Evolutionary conservation across 2,329 filamentous ascomycete species (phyloP).

Genomic region (Tolypocladium ophioglossoides): DNA sequence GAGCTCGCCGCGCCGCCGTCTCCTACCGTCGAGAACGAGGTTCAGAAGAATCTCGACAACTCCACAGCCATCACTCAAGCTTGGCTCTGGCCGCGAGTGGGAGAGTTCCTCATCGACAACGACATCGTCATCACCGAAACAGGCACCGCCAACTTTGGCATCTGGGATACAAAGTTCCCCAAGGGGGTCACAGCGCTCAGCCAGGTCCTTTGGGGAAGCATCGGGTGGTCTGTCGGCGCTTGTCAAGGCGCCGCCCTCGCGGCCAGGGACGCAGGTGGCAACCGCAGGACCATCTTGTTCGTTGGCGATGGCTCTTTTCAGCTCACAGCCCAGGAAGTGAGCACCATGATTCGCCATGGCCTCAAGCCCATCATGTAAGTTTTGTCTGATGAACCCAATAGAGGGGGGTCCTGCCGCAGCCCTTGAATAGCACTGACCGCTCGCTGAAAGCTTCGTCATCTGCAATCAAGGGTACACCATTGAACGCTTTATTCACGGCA

Average conservation of each 20-base stretch:
- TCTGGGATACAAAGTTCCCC: slow-evolving; percentile 78
- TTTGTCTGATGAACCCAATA: neutral
- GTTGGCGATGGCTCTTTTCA: slow-evolving; percentile 87
- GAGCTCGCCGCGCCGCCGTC: slow-evolving; percentile 45
- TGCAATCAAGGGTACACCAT: slow-evolving; percentile 87
- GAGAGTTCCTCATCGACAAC: slow-evolving; percentile 57
- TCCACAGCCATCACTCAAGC: slow-evolving; percentile 50
- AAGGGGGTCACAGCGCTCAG: slow-evolving; percentile 66
- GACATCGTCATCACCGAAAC: slow-evolving; percentile 83
- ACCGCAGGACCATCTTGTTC: slow-evolving; percentile 66
- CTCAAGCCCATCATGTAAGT: slow-evolving; percentile 67
- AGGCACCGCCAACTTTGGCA: slow-evolving; percentile 79
- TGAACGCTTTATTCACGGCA: slow-evolving; percentile 79
- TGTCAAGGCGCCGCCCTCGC: slow-evolving; percentile 61
- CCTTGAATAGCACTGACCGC: neutral
- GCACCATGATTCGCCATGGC: slow-evolving; percentile 68
- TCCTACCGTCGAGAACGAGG: slow-evolving; percentile 42
- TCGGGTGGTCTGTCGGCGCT: slow-evolving; percentile 50
- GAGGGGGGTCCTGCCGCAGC: neutral
- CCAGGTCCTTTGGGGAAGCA: slow-evolving; percentile 65
- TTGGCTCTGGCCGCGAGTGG: slow-evolving; percentile 69
- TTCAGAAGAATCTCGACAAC: slow-evolving; percentile 27
- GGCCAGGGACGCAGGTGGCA: slow-evolving; percentile 49
- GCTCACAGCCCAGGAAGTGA: slow-evolving; percentile 73
- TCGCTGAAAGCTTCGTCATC: slow-evolving; percentile 54